Evolutionary conservation across 306 rosid species (phyloP).

Genomic region (Castanospermum australe): DNA sequence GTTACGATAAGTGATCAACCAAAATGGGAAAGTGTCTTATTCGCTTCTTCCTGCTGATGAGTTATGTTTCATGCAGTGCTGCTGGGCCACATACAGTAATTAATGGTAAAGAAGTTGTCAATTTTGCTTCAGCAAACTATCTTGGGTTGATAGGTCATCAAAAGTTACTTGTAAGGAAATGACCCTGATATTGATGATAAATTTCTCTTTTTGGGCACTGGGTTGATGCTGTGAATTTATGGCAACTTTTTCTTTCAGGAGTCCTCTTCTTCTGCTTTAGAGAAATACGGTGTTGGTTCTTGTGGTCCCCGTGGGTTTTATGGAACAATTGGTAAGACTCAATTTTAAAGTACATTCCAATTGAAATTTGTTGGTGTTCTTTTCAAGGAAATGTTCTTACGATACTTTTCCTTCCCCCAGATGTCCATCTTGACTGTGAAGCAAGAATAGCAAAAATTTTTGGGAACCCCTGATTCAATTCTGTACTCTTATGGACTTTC

Average conservation of each 20-base stretch:
- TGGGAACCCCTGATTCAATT: conserved; percentile 99
- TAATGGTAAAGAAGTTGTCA: conserved; percentile 89
- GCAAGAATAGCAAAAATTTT: conserved; percentile 91
- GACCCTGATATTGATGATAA: conserved; percentile 15
- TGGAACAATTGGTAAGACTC: conserved; percentile 84
- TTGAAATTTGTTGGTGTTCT: too few relatives aligned
- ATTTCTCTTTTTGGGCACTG: not conserved
- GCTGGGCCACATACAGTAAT: conserved; percentile 82
- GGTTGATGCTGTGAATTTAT: conserved; percentile 23
- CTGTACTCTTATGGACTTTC: conserved; percentile 95
- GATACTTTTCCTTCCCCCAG: conserved; percentile 46
- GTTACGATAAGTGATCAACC: conserved; percentile 2
- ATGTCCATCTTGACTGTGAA: conserved; percentile 99
- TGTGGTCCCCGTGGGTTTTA: conserved; percentile 99
- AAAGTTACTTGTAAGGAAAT: conserved; percentile 73
- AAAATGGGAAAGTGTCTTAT: not conserved
- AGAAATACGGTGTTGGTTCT: conserved; percentile 98
- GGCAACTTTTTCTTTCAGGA: conserved; percentile 55
- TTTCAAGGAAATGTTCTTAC: conserved; percentile 17
- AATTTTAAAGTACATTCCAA: conserved; percentile 26
- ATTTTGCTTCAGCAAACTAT: conserved; percentile 95
- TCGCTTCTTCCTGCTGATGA: conserved; percentile 23
- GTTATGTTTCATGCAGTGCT: conserved; percentile 71
- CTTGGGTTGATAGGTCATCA: conserved; percentile 89
- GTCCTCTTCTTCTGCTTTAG: conserved; percentile 82